Evolutionary conservation across 192 early-diverging fungal genomes (phyloP).

Genomic region (Umbelopsis vinacea): DNA sequence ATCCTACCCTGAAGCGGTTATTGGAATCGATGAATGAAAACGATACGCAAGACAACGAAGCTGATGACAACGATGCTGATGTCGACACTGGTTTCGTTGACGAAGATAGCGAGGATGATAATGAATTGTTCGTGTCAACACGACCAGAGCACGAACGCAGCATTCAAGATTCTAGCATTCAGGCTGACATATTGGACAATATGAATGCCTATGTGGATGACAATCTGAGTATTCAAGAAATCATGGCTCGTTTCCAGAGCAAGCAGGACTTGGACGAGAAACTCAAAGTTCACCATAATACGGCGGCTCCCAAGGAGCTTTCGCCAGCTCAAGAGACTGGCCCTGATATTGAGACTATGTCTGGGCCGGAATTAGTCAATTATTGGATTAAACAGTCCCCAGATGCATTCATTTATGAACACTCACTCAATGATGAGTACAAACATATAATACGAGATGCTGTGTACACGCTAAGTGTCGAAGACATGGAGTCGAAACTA

Average conservation of each 20-base stretch:
- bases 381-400: constrained; percentile 9
- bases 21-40: constrained; percentile 28
- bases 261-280: constrained; percentile 24
- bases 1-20: constrained; percentile 8
- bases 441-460: constrained; percentile 40
- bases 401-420: constrained; percentile 35
- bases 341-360: background rate
- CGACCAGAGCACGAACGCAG: background rate
- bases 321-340: background rate
- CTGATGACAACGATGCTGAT: too few relatives aligned
- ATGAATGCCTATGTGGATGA: constrained; percentile 52
- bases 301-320: background rate
- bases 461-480: constrained; percentile 39
- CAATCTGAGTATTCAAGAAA: constrained; percentile 48
- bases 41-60: constrained; percentile 57
- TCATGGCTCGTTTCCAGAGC: constrained; percentile 32
- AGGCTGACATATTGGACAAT: constrained; percentile 34
- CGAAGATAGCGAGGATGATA: background rate
- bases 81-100: constrained; percentile 32
- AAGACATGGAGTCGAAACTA: constrained; percentile 35
- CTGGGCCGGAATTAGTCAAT: background rate
- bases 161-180: background rate
- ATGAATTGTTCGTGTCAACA: background rate
- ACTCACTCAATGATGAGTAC: constrained; percentile 44
- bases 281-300: background rate